These are phyloP conservation scores for Penicillium rolfsii DNA, from an alignment of 2,329 filamentous ascomycete genomes.

Conservation along the genomic window DNA sequence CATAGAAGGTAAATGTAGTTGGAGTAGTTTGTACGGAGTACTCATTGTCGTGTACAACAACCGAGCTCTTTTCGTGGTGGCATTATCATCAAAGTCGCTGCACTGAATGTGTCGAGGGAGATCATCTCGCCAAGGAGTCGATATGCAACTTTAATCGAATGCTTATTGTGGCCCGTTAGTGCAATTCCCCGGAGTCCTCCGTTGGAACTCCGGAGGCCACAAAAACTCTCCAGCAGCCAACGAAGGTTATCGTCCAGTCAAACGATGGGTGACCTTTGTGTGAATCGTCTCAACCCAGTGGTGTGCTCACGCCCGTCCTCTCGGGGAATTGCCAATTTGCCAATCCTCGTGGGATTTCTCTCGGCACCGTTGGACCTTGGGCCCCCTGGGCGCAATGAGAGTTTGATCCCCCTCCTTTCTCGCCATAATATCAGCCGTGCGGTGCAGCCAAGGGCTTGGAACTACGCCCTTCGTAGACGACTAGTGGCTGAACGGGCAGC, in stretches of 20 bases:
- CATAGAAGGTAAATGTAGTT: not conserved
- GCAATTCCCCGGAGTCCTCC: not conserved
- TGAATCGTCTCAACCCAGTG: not conserved
- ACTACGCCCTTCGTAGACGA: constrained; percentile 14
- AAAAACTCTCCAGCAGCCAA: not conserved
- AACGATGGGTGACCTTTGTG: not conserved
- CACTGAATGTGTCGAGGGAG: not conserved
- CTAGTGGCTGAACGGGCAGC: constrained; percentile 9
- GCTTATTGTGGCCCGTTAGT: constrained; percentile 1
- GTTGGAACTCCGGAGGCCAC: constrained; percentile 4
- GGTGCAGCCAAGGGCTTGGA: constrained; percentile 20
- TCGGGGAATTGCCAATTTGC: not conserved
- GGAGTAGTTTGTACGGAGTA: not conserved
- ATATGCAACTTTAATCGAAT: constrained; percentile 19
- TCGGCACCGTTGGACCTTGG: not conserved
- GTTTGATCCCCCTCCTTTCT: not conserved
- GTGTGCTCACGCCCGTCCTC: not conserved
- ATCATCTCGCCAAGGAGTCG: constrained; percentile 14
- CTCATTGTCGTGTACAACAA: not conserved
- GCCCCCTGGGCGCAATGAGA: not conserved
- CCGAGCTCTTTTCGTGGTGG: too few relatives aligned
- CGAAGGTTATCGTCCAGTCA: not conserved
- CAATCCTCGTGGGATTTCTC: constrained; percentile 6
- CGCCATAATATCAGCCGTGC: not conserved
- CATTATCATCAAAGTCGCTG: not conserved